Evolutionary conservation across 2,329 filamentous ascomycete genomes (phyloP), one percentile per base, ranked within the genome.

Genomic region (Diatrype stigma): DNA sequence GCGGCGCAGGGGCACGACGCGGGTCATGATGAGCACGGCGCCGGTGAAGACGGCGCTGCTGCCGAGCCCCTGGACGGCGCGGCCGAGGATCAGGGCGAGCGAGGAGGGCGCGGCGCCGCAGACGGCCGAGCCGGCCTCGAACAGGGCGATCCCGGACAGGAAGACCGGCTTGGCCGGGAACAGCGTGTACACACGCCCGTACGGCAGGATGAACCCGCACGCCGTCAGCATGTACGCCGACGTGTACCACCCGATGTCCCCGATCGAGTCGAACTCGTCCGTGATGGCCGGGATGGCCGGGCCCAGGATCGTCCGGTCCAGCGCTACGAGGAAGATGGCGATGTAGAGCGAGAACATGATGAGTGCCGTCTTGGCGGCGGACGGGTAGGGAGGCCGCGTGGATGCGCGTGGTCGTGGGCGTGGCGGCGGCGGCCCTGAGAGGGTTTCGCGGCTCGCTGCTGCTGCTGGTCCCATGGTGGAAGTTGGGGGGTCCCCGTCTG

Each of bases 251-350:
- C 69, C 67, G n/a, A 71, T 64, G 51, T 72, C 68, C 5, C 60
- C 60, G 3, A 70, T 59, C 7, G 67, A 69, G 49, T 68, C 53
- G 58, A 71, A 72, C 35, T 70, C 66, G 51, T 71, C 64, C 2
- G 68, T 71, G 58, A 71, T 71, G 45, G 61, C 61, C 16, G 69
- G 70, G 44, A 72, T 69, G n/a, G 69, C 70, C 2, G 70, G 72
- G 1, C 66, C 63, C 48, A 70, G 62, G 51, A 70, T 70, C 21
- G 69, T 57, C 12, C 67, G 63, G 56, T 71, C 70, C 50, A 72
- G 63, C 10, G 70, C 63, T 34, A 73, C 64, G 22, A 72, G 60
- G 56, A 73, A 73, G 61, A 73, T 63, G 52, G 63, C 64, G 21
- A 67, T 57, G 50, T 67, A 70, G 30, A 67, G 56, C 5, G 69